These are phyloP conservation scores for Rhinocladiella mackenziei DNA, from an alignment of 2,329 filamentous ascomycete genomes.

Conservation along the genomic window DNA sequence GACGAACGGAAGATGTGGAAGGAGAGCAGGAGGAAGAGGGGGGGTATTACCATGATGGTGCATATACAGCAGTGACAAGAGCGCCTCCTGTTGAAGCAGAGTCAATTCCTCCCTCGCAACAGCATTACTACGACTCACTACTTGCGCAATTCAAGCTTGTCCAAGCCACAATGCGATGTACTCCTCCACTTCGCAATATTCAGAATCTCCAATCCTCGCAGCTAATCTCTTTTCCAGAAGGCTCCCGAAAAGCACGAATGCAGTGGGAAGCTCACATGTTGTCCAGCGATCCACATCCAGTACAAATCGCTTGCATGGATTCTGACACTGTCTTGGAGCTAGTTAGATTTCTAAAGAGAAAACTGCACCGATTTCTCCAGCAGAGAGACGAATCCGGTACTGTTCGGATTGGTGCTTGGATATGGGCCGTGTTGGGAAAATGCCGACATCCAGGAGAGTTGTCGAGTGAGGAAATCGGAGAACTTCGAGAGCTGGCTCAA, in stretches of 20 bases:
- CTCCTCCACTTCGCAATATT: conserved; percentile 52
- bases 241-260: conserved; percentile 50
- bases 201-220: conserved; percentile 53
- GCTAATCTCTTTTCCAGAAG: conserved; percentile 51
- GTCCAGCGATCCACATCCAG: conserved; percentile 45
- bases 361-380: conserved; percentile 62
- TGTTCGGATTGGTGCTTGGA: conserved; percentile 71
- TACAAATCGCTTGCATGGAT: conserved; percentile 50
- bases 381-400: conserved; percentile 57
- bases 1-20: conserved; percentile 31
- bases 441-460: conserved; percentile 72
- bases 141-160: conserved; percentile 62
- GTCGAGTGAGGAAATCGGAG: conserved; percentile 68
- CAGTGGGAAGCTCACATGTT: conserved; percentile 51
- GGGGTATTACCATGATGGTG: conserved; percentile 72
- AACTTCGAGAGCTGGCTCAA: conserved; percentile 74
- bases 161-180: conserved; percentile 56
- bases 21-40: conserved; percentile 8
- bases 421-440: conserved; percentile 75
- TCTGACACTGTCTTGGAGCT: conserved; percentile 64
- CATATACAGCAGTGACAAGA: conserved; percentile 64
- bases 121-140: conserved; percentile 65
- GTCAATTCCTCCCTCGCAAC: conserved; percentile 52
- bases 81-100: conserved; percentile 34
- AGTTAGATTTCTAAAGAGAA: conserved; percentile 54